Base-by-base conservation (phyloP, 805 yeast genomes). In the Kuraishia hungarica region DNA sequence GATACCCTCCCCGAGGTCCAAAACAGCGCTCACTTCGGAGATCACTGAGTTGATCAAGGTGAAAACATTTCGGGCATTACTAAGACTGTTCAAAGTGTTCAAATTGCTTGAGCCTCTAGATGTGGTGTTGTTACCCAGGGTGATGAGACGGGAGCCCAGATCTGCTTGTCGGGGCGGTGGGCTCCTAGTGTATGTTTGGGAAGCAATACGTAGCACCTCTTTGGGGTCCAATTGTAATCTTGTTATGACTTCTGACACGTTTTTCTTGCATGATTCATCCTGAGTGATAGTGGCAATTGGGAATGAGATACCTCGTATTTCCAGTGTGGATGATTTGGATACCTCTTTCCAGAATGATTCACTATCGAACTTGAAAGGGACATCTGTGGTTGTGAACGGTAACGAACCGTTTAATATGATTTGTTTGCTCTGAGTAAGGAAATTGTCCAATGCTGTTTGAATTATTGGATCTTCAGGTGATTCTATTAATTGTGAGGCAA, bases 11-110 rank as follows among this genome's bases (percentile, higher is more conserved):
- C 62, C 56, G 15, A 8, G 22, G 2, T 11, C 23, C 7, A 47
- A 23, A 22, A 51, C 65, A 2, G 59, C 43, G 11, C 43, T 7
- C n/a, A 35, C n/a, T 21, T 22, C 51, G 2, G 26, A 24, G 10
- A 24, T 20, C 3, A 24, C 51, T 19, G 51, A 48, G 51, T 48
- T 6, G n/a, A 35, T 35, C 43, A 35, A 35, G 11, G 43, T 8
- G 17, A 15, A 4, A 6, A 35, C 29, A 26, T 26, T 26, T 10
- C 10, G 29, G 5, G 29, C 11, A 15, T 17, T 35, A 17, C 4
- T 17, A 13, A 13, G 3, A 3, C 4, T 35, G 43, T 13, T 35
- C 43, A 13, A 15, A 35, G 5, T 13, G 17, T 2, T 15, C 15
- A 13, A 15, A 15, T 35, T 17, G 43, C 43, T 35, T 13, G 43